Evolutionary conservation across 805 yeast genomes (phyloP).

Genomic region (Kazachstania viticola): DNA sequence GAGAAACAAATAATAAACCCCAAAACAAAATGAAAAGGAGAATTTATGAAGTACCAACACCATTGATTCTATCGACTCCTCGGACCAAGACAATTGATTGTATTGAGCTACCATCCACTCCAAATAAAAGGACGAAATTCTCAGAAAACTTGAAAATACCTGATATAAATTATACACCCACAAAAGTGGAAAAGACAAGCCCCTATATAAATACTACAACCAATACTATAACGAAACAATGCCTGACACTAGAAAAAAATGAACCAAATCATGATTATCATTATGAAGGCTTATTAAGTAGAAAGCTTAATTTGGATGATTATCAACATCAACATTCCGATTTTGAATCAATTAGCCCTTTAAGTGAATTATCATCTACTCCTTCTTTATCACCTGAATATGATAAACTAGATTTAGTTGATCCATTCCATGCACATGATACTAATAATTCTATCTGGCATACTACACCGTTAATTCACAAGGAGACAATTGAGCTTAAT

Average conservation of each 20-base stretch:
- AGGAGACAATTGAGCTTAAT: slow-evolving; percentile 10
- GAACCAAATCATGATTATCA: no score
- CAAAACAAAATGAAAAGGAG: no score
- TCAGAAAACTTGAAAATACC: no score
- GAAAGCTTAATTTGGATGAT: slow-evolving; percentile 7
- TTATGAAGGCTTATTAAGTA: slow-evolving; percentile 5
- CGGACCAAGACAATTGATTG: slow-evolving; percentile 3
- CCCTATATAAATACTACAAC: background rate
- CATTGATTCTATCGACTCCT: slow-evolving; percentile 12
- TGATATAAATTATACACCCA: no score
- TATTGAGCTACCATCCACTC: slow-evolving; percentile 6
- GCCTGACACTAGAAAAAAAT: no score
- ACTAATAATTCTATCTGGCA: slow-evolving; percentile 3
- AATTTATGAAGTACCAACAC: no score
- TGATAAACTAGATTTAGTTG: slow-evolving; percentile 7
- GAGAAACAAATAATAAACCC: no score
- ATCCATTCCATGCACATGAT: slow-evolving; percentile 3
- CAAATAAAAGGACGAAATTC: slow-evolving; percentile 5
- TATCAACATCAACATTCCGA: slow-evolving; percentile 10
- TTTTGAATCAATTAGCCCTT: slow-evolving; percentile 14
- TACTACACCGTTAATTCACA: slow-evolving; percentile 3
- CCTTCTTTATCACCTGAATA: slow-evolving; percentile 11
- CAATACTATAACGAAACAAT: no score
- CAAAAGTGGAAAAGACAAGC: no score
- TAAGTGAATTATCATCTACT: slow-evolving; percentile 13